Base-by-base conservation (phyloP, 495 filamentous ascomycete species). In the Penicillium parvum region DNA sequence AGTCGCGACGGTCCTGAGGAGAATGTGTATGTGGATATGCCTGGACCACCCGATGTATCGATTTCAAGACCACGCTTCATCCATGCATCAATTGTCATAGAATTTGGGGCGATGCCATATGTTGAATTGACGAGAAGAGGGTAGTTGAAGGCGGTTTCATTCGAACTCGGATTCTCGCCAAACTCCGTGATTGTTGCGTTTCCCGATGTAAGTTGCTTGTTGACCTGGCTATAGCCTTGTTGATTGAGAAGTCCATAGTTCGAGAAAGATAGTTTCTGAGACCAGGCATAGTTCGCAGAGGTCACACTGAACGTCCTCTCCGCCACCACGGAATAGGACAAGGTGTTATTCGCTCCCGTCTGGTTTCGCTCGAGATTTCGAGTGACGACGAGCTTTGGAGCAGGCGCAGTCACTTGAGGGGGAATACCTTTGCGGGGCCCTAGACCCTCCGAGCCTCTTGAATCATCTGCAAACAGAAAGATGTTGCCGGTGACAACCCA, bases 401-500 rank as follows among this genome's bases (percentile, higher is more conserved):
- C 38, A 7, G 71, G 65, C 14, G 63, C 58, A 21, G 49, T 19
- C 3, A 72, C 47, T 2, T 40, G 47, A 1, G 69, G 74, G 2
- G 38, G 18, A 10, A 14, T 15, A 8, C 17, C 41, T 0, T 26
- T 32, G 7, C 14, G 14, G 11, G 9, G 17, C 1, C 23, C 5
- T 25, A 17, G 22, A 36, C 19, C 47, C 14, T 17, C 79, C 26
- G 77, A 56, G n/a, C 66, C 74, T 2, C 57, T 58, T 9, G 54
- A 40, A 0, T 67, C 49, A 46, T 81, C 79, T 2, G 81, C 65
- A 75, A 85, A 94, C 7, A 90, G 49, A 54, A 94, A 90, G 14
- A 94, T 73, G 37, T 88, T 91, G 5, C 87, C 89, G 0, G 86
- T 88, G 5, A 95, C 82, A 39, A 85, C 74, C 89, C 90, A 95